A percentile compares a stretch with the other conserved stretches of the same genome.
These are phyloP conservation scores for Hypsizygus marmoreus DNA, from an alignment of 768 basidiomycete species.

Conservation along the genomic window DNA sequence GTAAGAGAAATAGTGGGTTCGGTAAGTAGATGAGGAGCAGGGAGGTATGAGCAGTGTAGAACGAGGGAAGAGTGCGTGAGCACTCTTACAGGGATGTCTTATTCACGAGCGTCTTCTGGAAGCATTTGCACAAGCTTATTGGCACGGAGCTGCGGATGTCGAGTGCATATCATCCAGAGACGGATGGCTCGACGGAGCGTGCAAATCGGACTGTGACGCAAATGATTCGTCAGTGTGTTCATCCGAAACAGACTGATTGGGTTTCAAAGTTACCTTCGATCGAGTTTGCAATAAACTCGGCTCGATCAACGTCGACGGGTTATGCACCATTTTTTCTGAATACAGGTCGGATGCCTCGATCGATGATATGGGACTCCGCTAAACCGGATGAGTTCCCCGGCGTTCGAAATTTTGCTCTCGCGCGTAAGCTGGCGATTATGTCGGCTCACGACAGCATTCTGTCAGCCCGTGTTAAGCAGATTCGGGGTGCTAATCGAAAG, in stretches of 20 bases:
- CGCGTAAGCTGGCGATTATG: slow-evolving; percentile 23
- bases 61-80: no score
- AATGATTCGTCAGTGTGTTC: slow-evolving; percentile 22
- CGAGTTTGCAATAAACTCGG: slow-evolving; percentile 7
- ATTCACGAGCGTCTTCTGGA: slow-evolving; percentile 5
- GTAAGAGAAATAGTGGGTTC: no score
- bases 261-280: slow-evolving; percentile 1
- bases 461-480: slow-evolving; percentile 26
- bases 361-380: slow-evolving; percentile 28
- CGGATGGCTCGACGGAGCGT: slow-evolving; percentile 36
- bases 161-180: slow-evolving; percentile 34
- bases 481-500: slow-evolving; percentile 22
- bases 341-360: slow-evolving; percentile 26
- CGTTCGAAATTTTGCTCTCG: slow-evolving; percentile 22
- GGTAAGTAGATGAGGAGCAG: no score
- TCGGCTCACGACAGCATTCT: slow-evolving; percentile 28
- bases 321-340: slow-evolving; percentile 5
- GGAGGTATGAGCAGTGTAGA: no score
- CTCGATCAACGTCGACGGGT: slow-evolving; percentile 2
- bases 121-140: not conserved
- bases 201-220: slow-evolving; percentile 31
- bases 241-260: slow-evolving; percentile 3
- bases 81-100: not conserved
- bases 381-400: slow-evolving; percentile 25
- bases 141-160: slow-evolving; percentile 21